Percentiles rank a stretch among this genome's conserved stretches.
Evolutionary conservation across 257 asterid species (phyloP).

Genomic region (Fraxinus quadrangulata): DNA sequence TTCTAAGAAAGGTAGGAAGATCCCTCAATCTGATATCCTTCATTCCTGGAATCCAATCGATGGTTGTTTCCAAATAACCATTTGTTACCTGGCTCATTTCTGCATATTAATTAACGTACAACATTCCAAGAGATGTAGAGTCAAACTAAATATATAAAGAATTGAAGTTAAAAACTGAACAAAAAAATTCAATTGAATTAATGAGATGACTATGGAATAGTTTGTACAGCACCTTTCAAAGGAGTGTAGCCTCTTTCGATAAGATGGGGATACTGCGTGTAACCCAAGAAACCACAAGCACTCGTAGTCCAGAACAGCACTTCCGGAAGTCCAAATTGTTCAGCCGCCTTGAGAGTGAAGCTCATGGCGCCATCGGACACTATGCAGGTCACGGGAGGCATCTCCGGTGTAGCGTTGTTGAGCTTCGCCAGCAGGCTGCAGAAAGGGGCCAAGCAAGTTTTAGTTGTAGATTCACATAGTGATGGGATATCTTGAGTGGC

Average conservation of each 20-base stretch:
- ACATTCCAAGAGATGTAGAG: not conserved
- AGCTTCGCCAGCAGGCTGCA: conserved; percentile 34
- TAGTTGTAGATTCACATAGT: conserved; percentile 35
- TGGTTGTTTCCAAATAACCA: conserved; percentile 25
- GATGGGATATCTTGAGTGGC: conserved; percentile 44
- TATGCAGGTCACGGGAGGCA: conserved; percentile 48
- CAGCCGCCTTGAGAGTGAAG: conserved; percentile 43
- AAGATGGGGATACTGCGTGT: conserved; percentile 29
- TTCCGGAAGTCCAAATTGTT: conserved; percentile 40
- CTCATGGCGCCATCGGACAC: conserved; percentile 45
- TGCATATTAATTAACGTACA: not conserved
- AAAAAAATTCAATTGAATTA: too few relatives aligned
- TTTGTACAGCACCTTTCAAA: conserved; percentile 31
- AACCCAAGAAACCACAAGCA: conserved; percentile 36
- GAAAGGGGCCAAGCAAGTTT: conserved; percentile 39
- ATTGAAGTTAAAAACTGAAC: too few relatives aligned
- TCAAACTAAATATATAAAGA: too few relatives aligned
- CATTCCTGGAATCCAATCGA: conserved; percentile 25
- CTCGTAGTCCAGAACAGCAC: conserved; percentile 37
- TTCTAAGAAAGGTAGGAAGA: conserved; percentile 15
- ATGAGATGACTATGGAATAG: too few relatives aligned
- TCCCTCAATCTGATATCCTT: conserved; percentile 19
- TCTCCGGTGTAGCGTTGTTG: conserved; percentile 13
- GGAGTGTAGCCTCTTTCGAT: conserved; percentile 40
- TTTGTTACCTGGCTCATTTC: not conserved